Base-by-base conservation (phyloP, 164 flowering plant genomes). In the Magnolia kwangsiensis region DNA sequence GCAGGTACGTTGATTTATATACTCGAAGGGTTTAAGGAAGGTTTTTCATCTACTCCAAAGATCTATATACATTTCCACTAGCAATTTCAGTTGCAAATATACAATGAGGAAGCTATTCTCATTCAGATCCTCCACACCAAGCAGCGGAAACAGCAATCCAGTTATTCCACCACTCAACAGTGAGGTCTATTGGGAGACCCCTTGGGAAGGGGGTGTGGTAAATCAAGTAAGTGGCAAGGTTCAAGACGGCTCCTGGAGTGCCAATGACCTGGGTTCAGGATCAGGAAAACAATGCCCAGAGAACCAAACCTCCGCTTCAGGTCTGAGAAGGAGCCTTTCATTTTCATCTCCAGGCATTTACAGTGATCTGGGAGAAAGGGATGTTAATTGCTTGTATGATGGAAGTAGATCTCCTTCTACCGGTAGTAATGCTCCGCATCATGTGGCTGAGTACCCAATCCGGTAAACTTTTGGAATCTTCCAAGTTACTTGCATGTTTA, bases 91-190 rank as follows among this genome's bases (percentile, higher is more conserved):
- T 61, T 20, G 45, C 64, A 55, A 55, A 55, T 55, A 55, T 55
- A 55, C 61, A 78, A 95, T 92, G 98, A 92, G 87, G 91, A 95
- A 91, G 84, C 76, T 92, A 6, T 92, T 95, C 81, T 91, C 81
- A 83, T 95, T 92, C 79, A 85, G 86, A 82, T 89, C 97, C 72
- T n/a, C 71, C 58, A 72, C 88, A 20, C 80, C 91, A 9, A 83
- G 75, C 82, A 83, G 71, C 67, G 87, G 79, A 65, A 86, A 71
- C 78, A 85, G 72, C 80, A 81, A 64, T 45, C 68, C 75, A 7
- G 71, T 61, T 72, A 79, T 90, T 78, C 88, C 84, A 76, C 78
- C 82, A 50, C 78, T 86, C 83, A 83, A 85, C 58, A 86, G 89
- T 74, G 83, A 87, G 80, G 81, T 77, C 67, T 78, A 78, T 37